These are phyloP conservation scores for Sporothrix inflata DNA, from an alignment of 2,329 filamentous ascomycete species.

Conservation along the genomic window DNA sequence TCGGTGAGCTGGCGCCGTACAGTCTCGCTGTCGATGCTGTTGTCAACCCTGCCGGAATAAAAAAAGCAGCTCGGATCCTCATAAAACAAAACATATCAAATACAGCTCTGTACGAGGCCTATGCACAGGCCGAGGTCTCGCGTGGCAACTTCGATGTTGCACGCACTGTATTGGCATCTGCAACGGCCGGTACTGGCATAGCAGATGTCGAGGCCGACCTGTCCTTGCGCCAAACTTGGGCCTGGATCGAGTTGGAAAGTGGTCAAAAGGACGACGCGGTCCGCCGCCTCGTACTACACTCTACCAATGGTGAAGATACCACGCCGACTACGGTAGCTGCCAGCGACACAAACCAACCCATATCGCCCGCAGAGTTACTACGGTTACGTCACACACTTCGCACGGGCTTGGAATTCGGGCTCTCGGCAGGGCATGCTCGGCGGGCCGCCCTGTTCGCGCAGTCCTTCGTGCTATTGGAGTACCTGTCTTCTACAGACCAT, in stretches of 20 bases:
- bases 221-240: conserved; percentile 62
- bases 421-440: conserved; percentile 54
- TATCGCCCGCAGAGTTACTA: conserved; percentile 50
- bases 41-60: conserved; percentile 58
- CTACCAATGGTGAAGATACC: conserved; percentile 40
- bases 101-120: conserved; percentile 74
- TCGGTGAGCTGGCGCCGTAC: conserved; percentile 67
- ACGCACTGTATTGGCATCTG: conserved; percentile 65
- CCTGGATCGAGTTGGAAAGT: conserved; percentile 66
- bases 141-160: conserved; percentile 62
- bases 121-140: conserved; percentile 70
- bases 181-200: conserved; percentile 46
- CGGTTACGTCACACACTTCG: conserved; percentile 58
- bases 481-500: conserved; percentile 52
- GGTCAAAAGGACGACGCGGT: conserved; percentile 43
- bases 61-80: conserved; percentile 72
- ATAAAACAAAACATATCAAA: conserved; percentile 70
- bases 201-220: conserved; percentile 35
- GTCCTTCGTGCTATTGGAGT: conserved; percentile 66
- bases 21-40: conserved; percentile 67
- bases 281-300: conserved; percentile 45
- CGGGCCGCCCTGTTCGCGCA: conserved; percentile 62
- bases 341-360: conserved; percentile 21
- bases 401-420: conserved; percentile 57
- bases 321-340: conserved; percentile 28